Evolutionary conservation across 495 filamentous ascomycete species (phyloP).

Genomic region (Pseudomonodictys pantanalensis): DNA sequence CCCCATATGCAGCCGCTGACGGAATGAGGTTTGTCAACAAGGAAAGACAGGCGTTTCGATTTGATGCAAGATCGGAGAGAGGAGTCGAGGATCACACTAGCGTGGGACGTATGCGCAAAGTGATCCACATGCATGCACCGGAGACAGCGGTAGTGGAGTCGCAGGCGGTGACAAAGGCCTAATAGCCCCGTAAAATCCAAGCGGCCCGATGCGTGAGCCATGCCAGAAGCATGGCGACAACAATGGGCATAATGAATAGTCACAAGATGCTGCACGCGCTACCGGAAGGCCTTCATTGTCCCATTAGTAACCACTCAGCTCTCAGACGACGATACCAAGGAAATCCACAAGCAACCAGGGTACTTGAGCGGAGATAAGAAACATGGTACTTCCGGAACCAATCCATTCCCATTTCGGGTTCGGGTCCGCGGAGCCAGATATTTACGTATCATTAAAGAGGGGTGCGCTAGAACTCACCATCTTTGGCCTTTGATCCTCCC

Average conservation of each 20-base stretch:
- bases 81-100: too few relatives aligned
- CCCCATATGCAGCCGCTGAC: too few relatives aligned
- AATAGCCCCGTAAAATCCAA: background rate
- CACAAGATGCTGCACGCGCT: slow-evolving; percentile 19
- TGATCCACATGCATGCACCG: too few relatives aligned
- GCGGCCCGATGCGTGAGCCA: background rate
- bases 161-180: background rate
- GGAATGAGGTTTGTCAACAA: too few relatives aligned
- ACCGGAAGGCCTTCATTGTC: slow-evolving; percentile 10
- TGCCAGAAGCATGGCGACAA: background rate
- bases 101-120: too few relatives aligned
- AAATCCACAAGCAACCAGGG: background rate
- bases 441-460: background rate
- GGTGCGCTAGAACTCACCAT: slow-evolving; percentile 56
- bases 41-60: too few relatives aligned
- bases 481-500: slow-evolving; percentile 65
- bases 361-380: background rate
- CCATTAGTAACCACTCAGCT: background rate
- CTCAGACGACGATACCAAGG: background rate
- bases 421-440: background rate
- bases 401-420: background rate
- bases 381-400: background rate
- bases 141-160: background rate
- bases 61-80: too few relatives aligned
- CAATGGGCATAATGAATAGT: slow-evolving; percentile 5